Evolutionary conservation across 768 basidiomycete genomes (phyloP).

Genomic region (Collybiopsis luxurians): DNA sequence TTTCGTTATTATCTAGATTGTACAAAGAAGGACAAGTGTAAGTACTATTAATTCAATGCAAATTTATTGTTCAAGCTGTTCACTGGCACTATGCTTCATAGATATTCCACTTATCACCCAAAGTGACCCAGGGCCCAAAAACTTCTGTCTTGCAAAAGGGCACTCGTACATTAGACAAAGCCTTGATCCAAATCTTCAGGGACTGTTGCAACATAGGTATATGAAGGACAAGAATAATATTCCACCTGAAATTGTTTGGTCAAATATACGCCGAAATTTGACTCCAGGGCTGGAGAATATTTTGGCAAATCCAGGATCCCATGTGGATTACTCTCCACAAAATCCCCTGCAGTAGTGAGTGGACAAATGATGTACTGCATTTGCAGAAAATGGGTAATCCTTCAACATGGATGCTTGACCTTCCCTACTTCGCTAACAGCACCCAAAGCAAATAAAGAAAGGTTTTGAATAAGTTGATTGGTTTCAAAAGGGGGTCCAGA

Average conservation of each 20-base stretch:
- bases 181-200: slow-evolving; percentile 20
- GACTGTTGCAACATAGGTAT: slow-evolving; percentile 26
- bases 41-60: too few relatives aligned
- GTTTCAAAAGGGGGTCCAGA: too few relatives aligned
- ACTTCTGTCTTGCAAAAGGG: slow-evolving; percentile 27
- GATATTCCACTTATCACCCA: slow-evolving; percentile 25
- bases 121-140: slow-evolving; percentile 28
- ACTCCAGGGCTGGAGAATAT: slow-evolving; percentile 21
- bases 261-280: slow-evolving; percentile 16
- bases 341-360: slow-evolving; percentile 19
- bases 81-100: not conserved
- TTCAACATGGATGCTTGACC: too few relatives aligned
- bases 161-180: slow-evolving; percentile 25
- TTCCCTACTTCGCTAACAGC: too few relatives aligned
- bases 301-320: slow-evolving; percentile 7
- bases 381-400: too few relatives aligned
- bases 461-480: too few relatives aligned
- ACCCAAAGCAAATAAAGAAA: too few relatives aligned
- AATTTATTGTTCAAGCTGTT: not conserved
- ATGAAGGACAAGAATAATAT: slow-evolving; percentile 24
- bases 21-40: not conserved
- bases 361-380: too few relatives aligned
- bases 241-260: slow-evolving; percentile 31
- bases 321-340: not conserved
- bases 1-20: slow-evolving; percentile 27